Evolutionary conservation across 495 filamentous ascomycete species (phyloP), one percentile per base, ranked within the genome.

Genomic region (Daldinia grandis): DNA sequence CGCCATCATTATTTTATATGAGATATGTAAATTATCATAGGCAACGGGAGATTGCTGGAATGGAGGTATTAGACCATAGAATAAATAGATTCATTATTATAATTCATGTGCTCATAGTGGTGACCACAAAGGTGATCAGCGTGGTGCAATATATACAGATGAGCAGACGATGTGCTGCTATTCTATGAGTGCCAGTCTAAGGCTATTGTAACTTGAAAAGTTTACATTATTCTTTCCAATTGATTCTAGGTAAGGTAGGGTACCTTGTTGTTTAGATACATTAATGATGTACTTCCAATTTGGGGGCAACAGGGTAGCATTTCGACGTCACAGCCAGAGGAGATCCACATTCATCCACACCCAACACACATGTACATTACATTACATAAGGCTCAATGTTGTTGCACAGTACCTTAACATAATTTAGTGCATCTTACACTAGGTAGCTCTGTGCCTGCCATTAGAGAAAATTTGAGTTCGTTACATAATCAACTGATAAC

Each of bases 401-500:
- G n/a, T 50, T 14, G 15, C 49, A 28, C 25, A 53, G 17, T 19
- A 44, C 19, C n/a, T n/a, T n/a, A n/a, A n/a, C n/a, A n/a, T n/a
- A n/a, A n/a, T n/a, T n/a, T n/a, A n/a, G n/a, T n/a, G n/a, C n/a
- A n/a, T n/a, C n/a, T 42, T 42, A 42, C 19, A 17, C 35, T 12
- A 37, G 14, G 40, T 44, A 44, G 40, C 4, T n/a, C n/a, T n/a
- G 40, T 21, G 10, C 42, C 21, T 21, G n/a, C 42, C 42, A 47
- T 10, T 47, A 0, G 3, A 24, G 42, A 47, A 47, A 47, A 47
- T 47, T 47, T 24, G 42, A 50, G 5, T 3, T 6, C 6, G 44
- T 64, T 69, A 60, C 55, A 69, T 64, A 69, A 69, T 63, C 54
- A 47, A 37, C 7, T 27, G 44, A 64, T 69, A 66, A 53, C 42